A percentile compares a stretch with the other conserved stretches of the same genome.
These are phyloP conservation scores for Apiotrichum sp. DNA, from an alignment of 1,284 basidiomycete species.

Conservation along the genomic window DNA sequence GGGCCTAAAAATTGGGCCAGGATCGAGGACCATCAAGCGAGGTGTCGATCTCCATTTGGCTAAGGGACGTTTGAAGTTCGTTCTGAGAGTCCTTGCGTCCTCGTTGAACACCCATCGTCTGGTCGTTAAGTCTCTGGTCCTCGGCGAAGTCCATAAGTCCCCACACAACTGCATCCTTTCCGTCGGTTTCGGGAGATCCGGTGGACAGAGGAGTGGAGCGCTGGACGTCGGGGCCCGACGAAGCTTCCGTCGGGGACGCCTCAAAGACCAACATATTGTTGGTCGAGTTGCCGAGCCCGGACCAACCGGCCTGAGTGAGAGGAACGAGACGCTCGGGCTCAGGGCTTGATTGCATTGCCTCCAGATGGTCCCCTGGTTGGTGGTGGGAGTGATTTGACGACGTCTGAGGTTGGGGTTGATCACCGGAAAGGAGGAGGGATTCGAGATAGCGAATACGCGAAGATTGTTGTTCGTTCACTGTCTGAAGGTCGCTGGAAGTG, in stretches of 20 bases:
- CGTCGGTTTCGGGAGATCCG: constrained; percentile 21
- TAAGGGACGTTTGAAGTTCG: constrained; percentile 28
- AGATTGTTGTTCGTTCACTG: constrained; percentile 29
- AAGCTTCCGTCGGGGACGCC: constrained; percentile 28
- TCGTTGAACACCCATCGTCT: background rate
- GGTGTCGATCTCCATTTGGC: constrained; percentile 29
- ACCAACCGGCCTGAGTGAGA: constrained; percentile 16
- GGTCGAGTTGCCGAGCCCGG: background rate
- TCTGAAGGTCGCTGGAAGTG: constrained; percentile 29
- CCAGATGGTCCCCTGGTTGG: constrained; percentile 17
- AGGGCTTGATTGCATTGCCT: constrained; percentile 33
- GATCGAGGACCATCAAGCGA: constrained; percentile 6
- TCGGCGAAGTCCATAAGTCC: constrained; percentile 15
- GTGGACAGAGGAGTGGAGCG: constrained; percentile 21
- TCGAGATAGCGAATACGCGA: constrained; percentile 37
- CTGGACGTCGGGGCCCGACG: constrained; percentile 21
- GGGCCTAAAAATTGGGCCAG: constrained; percentile 6
- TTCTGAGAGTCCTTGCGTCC: constrained; percentile 25
- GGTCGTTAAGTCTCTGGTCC: background rate
- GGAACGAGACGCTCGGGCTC: constrained; percentile 30
- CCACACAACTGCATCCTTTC: constrained; percentile 18
- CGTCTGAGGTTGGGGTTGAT: background rate
- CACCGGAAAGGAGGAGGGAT: constrained; percentile 19
- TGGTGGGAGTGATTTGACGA: constrained; percentile 10
- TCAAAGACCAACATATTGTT: constrained; percentile 28